These are phyloP conservation scores for Prototheca wickerhamii DNA, from an alignment of 163 green algal genomes.

Conservation along the genomic window DNA sequence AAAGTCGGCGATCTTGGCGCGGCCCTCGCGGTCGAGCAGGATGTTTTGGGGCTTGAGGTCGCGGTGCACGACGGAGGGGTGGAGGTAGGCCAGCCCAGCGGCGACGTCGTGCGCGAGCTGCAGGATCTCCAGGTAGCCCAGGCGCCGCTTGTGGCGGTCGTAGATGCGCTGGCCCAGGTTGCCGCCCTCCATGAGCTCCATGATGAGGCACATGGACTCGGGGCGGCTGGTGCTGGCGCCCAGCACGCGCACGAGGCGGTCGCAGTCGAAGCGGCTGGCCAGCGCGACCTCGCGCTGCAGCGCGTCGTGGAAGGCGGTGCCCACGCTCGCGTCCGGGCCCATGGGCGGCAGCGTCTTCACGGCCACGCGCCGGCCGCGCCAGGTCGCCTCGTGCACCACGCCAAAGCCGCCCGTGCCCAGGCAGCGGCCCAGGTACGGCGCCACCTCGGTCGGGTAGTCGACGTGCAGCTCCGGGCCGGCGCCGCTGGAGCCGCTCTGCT, in stretches of 20 bases:
- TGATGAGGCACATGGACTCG: constrained; percentile 54
- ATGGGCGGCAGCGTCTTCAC: constrained; percentile 49
- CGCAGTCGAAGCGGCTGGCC: constrained; percentile 33
- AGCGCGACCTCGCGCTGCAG: constrained; percentile 54
- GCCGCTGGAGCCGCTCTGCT: background rate
- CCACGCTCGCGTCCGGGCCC: constrained; percentile 5
- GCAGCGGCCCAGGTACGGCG: constrained; percentile 37
- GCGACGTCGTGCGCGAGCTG: constrained; percentile 50
- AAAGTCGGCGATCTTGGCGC: constrained; percentile 76
- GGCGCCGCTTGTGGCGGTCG: constrained; percentile 32
- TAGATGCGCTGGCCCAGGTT: constrained; percentile 59
- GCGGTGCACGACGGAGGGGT: constrained; percentile 66
- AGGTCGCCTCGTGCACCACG: constrained; percentile 49
- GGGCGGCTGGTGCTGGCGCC: constrained; percentile 34
- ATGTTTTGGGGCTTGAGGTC: constrained; percentile 76
- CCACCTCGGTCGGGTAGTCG: constrained; percentile 50
- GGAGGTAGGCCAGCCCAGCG: constrained; percentile 60
- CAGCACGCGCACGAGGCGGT: constrained; percentile 36
- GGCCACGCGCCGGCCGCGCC: constrained; percentile 42
- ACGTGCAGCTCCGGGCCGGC: constrained; percentile 45
- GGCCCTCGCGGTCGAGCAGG: constrained; percentile 52
- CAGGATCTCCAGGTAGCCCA: constrained; percentile 55
- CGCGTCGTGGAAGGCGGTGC: constrained; percentile 21
- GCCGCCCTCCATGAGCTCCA: constrained; percentile 62
- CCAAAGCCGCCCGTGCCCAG: constrained; percentile 60